phyloP scores from a whole-genome alignment of 768 basidiomycete species.

The Sarcodon aspratus region DNA sequence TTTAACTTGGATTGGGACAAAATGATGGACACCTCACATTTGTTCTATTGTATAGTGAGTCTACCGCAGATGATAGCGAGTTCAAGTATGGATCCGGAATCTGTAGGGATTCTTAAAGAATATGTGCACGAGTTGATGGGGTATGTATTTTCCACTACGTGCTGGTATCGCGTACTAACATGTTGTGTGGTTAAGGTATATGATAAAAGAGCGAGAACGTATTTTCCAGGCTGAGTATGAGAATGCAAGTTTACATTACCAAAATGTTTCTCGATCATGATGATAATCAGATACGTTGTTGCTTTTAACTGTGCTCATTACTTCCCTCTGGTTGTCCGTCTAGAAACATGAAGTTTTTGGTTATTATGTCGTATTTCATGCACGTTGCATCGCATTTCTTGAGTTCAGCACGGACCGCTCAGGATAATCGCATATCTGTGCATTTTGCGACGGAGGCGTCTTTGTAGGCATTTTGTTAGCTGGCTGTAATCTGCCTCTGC shows the following conservation, averaged over 20 bases:
- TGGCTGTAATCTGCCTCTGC: too few relatives aligned
- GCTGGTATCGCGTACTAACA: background rate
- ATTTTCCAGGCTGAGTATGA: slow-evolving; percentile 77
- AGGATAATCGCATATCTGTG: too few relatives aligned
- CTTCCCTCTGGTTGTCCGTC: too few relatives aligned
- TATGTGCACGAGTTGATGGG: slow-evolving; percentile 81
- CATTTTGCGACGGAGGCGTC: too few relatives aligned
- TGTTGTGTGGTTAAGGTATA: slow-evolving; percentile 39
- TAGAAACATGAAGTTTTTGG: too few relatives aligned
- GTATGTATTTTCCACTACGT: slow-evolving; percentile 32
- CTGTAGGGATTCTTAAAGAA: slow-evolving; percentile 71
- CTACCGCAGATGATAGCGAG: slow-evolving; percentile 84
- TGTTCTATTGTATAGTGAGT: slow-evolving; percentile 47
- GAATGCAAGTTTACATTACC: slow-evolving; percentile 63
- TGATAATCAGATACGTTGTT: background rate
- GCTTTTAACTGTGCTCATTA: too few relatives aligned
- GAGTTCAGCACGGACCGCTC: too few relatives aligned
- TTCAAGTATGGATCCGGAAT: slow-evolving; percentile 86
- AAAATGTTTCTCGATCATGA: slow-evolving; percentile 72
- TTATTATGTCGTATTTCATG: too few relatives aligned
- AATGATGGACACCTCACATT: slow-evolving; percentile 4
- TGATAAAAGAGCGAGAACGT: slow-evolving; percentile 61
- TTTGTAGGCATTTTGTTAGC: too few relatives aligned
- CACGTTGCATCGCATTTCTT: too few relatives aligned
- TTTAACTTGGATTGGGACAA: background rate